Percentiles rank a stretch among this genome's conserved stretches.
These are phyloP conservation scores for Cryphonectria nitschkei DNA, from an alignment of 2,329 filamentous ascomycete genomes.

Conservation along the genomic window DNA sequence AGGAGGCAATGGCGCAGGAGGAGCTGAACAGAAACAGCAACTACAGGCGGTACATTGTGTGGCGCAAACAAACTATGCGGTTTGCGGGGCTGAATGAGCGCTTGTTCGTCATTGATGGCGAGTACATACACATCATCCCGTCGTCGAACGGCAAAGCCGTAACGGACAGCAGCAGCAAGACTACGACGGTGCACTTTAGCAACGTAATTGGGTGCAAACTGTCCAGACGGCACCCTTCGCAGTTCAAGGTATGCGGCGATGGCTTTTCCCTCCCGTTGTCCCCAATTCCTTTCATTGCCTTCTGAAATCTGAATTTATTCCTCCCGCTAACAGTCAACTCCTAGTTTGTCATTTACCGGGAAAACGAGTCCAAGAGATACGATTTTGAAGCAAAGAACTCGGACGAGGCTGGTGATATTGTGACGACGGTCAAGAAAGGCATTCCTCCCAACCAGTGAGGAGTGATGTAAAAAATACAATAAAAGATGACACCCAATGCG, in stretches of 20 bases:
- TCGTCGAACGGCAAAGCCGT: conserved; percentile 67
- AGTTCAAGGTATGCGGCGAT: conserved; percentile 66
- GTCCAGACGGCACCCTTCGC: conserved; percentile 76
- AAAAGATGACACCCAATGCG: neutral
- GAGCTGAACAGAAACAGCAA: conserved; percentile 59
- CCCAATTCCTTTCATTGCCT: neutral
- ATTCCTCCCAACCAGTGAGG: conserved; percentile 67
- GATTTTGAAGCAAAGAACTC: conserved; percentile 79
- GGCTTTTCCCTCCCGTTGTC: conserved; percentile 29
- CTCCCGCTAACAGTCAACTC: conserved; percentile 7
- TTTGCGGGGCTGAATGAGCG: conserved; percentile 77
- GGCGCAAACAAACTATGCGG: conserved; percentile 81
- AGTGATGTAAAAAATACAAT: neutral
- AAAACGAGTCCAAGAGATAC: conserved; percentile 78
- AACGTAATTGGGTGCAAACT: conserved; percentile 84
- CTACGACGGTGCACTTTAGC: conserved; percentile 80
- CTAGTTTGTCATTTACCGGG: conserved; percentile 72
- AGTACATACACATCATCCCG: conserved; percentile 86
- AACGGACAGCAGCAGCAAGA: conserved; percentile 68
- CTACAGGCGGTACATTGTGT: conserved; percentile 79
- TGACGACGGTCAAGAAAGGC: conserved; percentile 76
- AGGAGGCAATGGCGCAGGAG: conserved; percentile 63
- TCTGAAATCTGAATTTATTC: no score
- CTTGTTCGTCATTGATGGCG: conserved; percentile 78
- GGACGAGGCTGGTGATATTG: conserved; percentile 78